These are phyloP conservation scores for Arthrobotrys sinensis DNA, from an alignment of 2,329 filamentous ascomycete species.

Conservation along the genomic window DNA sequence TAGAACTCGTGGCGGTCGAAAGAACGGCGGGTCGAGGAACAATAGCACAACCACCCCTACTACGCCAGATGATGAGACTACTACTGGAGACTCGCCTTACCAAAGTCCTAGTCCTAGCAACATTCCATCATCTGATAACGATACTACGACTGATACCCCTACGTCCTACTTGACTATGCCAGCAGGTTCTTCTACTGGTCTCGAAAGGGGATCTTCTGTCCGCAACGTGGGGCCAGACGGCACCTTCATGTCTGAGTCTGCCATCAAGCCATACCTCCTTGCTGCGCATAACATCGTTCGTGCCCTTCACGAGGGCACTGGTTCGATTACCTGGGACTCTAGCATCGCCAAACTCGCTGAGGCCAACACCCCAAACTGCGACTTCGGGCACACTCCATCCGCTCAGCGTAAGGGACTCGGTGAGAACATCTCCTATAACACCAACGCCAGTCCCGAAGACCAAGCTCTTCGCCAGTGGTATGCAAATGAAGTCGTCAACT, in stretches of 20 bases:
- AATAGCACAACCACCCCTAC: conserved; percentile 19
- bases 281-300: conserved; percentile 55
- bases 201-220: conserved; percentile 46
- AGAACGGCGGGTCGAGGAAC: not conserved
- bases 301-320: conserved; percentile 41
- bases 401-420: conserved; percentile 41
- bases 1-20: conserved; percentile 9
- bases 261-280: conserved; percentile 44
- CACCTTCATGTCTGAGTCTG: conserved; percentile 52
- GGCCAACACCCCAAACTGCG: conserved; percentile 53
- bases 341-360: conserved; percentile 43
- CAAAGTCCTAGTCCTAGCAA: not conserved
- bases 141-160: conserved; percentile 12
- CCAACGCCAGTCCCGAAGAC: conserved; percentile 51
- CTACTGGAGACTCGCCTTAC: not conserved
- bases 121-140: conserved; percentile 29
- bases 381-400: conserved; percentile 43
- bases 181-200: conserved; percentile 51
- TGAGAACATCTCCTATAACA: conserved; percentile 59
- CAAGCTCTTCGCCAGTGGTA: conserved; percentile 58
- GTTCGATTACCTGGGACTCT: conserved; percentile 48
- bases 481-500: conserved; percentile 59
- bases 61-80: conserved; percentile 5
- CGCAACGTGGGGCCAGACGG: conserved; percentile 47
- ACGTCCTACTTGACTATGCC: conserved; percentile 51